Evolutionary conservation across 495 filamentous ascomycete genomes (phyloP).

Genomic region (Alectoria sarmentosa): DNA sequence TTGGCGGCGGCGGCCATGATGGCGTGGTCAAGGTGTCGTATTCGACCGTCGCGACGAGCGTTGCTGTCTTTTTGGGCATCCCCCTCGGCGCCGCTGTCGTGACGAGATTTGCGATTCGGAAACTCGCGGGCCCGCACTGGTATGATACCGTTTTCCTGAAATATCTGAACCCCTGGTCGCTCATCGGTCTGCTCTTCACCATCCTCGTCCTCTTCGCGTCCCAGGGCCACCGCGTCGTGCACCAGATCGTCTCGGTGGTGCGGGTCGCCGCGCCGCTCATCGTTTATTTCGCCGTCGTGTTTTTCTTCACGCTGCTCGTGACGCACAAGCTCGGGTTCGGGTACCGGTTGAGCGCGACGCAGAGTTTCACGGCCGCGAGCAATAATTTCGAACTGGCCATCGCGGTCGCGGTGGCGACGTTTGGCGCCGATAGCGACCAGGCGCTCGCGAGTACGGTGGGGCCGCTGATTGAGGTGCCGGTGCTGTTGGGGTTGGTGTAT

Average conservation of each 20-base stretch:
- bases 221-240: constrained; percentile 70
- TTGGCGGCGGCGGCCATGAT: constrained; percentile 39
- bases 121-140: constrained; percentile 45
- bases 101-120: constrained; percentile 59
- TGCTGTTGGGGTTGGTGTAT: constrained; percentile 76
- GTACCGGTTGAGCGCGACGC: constrained; percentile 66
- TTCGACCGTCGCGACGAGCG: constrained; percentile 64
- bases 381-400: constrained; percentile 96
- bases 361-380: constrained; percentile 90
- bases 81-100: constrained; percentile 72
- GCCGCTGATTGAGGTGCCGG: constrained; percentile 86
- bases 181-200: constrained; percentile 80
- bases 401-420: constrained; percentile 81
- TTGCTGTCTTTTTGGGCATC: constrained; percentile 81
- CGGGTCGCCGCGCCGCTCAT: constrained; percentile 74
- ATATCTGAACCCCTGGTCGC: constrained; percentile 62
- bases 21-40: constrained; percentile 50
- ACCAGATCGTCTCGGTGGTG: constrained; percentile 76
- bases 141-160: constrained; percentile 66
- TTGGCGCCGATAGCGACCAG: constrained; percentile 72
- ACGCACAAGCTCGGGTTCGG: constrained; percentile 59
- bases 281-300: constrained; percentile 72
- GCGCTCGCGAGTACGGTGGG: constrained; percentile 87
- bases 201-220: constrained; percentile 80
- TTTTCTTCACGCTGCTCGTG: constrained; percentile 57